Base-by-base conservation (phyloP, 108 stramenopile genomes). In the Bacterosira constricta region DNA sequence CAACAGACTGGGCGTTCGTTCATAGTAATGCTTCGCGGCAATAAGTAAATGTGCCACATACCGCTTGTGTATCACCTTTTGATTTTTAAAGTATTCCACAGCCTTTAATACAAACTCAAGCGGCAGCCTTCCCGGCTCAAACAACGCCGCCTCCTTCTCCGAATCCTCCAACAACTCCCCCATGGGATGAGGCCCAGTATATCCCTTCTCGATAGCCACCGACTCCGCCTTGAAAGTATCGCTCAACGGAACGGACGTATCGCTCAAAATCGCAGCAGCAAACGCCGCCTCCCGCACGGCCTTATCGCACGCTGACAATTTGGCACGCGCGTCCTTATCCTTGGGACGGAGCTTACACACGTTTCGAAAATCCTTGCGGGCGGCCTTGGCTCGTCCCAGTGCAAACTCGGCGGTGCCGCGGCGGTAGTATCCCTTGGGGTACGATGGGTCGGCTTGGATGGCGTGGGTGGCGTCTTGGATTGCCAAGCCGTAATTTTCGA, bases 361-460 rank as follows among this genome's bases (percentile, higher is more conserved):
- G 21, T 66, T 72, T 52, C 75, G 71, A 79, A 99, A 98, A 60
- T 96, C 98, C 80, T 93, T 97, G 27, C 89, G 80, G 15, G 99
- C 99, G 11, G 82, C 77, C 84, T 97, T 97, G 80, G 91, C 89
- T 56, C 97, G 91, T 11, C 89, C 92, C 61, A 99, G 86, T 2
- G 98, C 99, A 77, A 93, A 97, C 29, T 98, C 86, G 11, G 99
- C 98, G 20, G 94, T 88, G 9, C 96, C 99, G n/a, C 96, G 73
- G 1, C 99, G 88, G 70, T 99, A 99, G 63, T 98, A 99, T 1
- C 89, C 98, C 83, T 99, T 99, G 60, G 97, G 83, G 69, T 98
- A 99, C 0, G 57, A 52, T 4, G 92, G 83, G 79, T 99, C 98
- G n/a, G 96, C 61, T 36, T 78, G 69, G 41, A 99, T 80, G 10